A percentile compares a stretch with the other conserved stretches of the same genome.
Conservation (phyloP, 202 grass and related monocot genomes). For the Thinopyrum obtusiflorum region DNA sequence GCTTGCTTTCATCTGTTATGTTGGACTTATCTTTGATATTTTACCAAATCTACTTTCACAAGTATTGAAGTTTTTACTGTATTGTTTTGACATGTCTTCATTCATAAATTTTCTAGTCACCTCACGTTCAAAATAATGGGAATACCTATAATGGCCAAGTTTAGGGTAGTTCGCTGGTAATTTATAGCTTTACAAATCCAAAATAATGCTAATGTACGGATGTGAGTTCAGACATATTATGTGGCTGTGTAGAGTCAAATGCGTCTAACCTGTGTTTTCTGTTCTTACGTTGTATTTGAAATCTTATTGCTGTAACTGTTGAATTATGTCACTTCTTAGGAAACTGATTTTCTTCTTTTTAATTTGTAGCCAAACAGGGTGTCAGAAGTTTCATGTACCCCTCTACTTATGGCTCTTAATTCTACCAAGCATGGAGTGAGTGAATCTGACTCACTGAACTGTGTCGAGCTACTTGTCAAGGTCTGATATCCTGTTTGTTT, state of each 20-base stretch:
- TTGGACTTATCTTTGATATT: neutral
- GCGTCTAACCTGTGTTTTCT: neutral
- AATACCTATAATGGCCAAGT: neutral
- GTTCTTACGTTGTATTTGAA: neutral
- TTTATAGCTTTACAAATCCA: neutral
- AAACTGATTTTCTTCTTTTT: neutral
- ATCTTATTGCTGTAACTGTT: neutral
- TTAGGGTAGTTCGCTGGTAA: neutral
- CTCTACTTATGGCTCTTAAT: constrained; percentile 12
- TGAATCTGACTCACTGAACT: constrained; percentile 17
- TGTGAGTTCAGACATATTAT: neutral
- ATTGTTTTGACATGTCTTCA: neutral
- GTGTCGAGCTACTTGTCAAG: constrained; percentile 21
- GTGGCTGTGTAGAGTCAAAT: neutral
- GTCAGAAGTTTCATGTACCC: constrained; percentile 1
- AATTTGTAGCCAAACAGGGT: constrained; percentile 21
- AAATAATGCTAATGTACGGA: neutral
- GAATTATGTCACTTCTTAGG: constrained; percentile 9
- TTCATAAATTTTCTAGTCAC: neutral
- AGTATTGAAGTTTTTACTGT: neutral
- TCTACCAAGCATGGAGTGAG: constrained; percentile 18
- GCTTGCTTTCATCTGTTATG: neutral
- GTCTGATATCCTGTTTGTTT: neutral
- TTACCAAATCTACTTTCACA: neutral
- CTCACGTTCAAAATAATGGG: neutral